phyloP scores from a whole-genome alignment of 2,329 filamentous ascomycete species.

The Didymella sp. region DNA sequence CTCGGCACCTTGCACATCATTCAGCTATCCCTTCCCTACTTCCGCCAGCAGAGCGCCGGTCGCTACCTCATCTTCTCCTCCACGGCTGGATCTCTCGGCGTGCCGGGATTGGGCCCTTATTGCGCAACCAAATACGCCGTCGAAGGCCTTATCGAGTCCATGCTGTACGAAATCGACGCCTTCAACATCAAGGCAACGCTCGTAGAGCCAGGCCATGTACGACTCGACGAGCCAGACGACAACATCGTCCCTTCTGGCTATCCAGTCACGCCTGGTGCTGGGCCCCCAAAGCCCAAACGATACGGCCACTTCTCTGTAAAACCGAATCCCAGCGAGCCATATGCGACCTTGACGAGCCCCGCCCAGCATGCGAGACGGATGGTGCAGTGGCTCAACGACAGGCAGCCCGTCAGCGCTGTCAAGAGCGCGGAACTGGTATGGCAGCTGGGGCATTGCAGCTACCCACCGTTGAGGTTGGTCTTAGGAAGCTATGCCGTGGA shows the following conservation, averaged over 20 bases:
- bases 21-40: conserved; percentile 85
- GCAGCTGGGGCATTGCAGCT: conserved; percentile 93
- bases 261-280: conserved; percentile 39
- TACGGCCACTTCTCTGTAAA: conserved; percentile 96
- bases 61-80: conserved; percentile 95
- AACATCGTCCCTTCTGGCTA: conserved; percentile 35
- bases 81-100: conserved; percentile 88
- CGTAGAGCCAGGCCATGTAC: conserved; percentile 87
- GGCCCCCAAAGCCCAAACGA: conserved; percentile 65
- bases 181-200: conserved; percentile 95
- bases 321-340: conserved; percentile 76
- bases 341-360: conserved; percentile 77
- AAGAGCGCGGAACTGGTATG: conserved; percentile 94
- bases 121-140: conserved; percentile 98
- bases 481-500: conserved; percentile 94
- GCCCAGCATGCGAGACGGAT: conserved; percentile 89
- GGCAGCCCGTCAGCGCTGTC: conserved; percentile 89
- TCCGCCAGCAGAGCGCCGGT: conserved; percentile 75
- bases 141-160: conserved; percentile 92
- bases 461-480: conserved; percentile 84
- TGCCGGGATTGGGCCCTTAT: conserved; percentile 90
- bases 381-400: conserved; percentile 91
- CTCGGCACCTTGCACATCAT: conserved; percentile 95
- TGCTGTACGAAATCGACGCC: conserved; percentile 91
- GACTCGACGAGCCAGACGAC: conserved; percentile 78